Conservation (phyloP, 2,329 filamentous ascomycete genomes). For the Fusarium protoensiforme region DNA sequence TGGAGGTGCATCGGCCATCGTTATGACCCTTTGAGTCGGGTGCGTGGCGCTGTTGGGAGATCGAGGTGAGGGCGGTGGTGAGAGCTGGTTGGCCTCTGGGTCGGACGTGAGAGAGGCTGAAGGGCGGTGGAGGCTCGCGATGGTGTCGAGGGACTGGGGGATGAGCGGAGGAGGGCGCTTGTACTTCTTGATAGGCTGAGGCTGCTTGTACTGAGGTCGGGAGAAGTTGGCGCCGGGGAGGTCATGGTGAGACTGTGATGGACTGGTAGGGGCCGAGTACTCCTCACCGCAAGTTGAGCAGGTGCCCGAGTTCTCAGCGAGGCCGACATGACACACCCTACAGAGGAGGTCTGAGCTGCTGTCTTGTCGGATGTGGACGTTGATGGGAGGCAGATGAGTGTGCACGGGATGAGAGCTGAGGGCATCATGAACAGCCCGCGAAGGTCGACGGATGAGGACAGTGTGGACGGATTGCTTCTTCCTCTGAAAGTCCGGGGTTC, state of each 20-base stretch:
- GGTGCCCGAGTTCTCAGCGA: constrained; percentile 36
- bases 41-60: constrained; percentile 16
- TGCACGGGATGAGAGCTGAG: constrained; percentile 35
- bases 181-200: constrained; percentile 18
- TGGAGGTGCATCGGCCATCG: constrained; percentile 11
- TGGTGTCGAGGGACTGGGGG: constrained; percentile 17
- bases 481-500: not conserved
- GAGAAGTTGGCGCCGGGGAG: constrained; percentile 10
- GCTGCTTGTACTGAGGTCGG: constrained; percentile 12
- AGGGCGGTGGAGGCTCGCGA: constrained; percentile 29
- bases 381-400: not conserved
- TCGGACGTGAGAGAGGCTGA: constrained; percentile 21
- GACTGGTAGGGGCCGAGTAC: constrained; percentile 8
- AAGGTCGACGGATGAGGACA: constrained; percentile 25
- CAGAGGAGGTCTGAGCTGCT: constrained; percentile 37
- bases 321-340: constrained; percentile 32
- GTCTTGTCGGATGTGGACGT: constrained; percentile 38
- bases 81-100: constrained; percentile 29
- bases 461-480: constrained; percentile 25
- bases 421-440: constrained; percentile 26
- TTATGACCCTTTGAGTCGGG: constrained; percentile 12
- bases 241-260: constrained; percentile 6
- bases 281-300: constrained; percentile 42
- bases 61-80: constrained; percentile 20
- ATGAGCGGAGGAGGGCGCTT: constrained; percentile 33